Evolutionary conservation across 1,284 basidiomycete species (phyloP).

Genomic region (Apiotrichum domesticum): DNA sequence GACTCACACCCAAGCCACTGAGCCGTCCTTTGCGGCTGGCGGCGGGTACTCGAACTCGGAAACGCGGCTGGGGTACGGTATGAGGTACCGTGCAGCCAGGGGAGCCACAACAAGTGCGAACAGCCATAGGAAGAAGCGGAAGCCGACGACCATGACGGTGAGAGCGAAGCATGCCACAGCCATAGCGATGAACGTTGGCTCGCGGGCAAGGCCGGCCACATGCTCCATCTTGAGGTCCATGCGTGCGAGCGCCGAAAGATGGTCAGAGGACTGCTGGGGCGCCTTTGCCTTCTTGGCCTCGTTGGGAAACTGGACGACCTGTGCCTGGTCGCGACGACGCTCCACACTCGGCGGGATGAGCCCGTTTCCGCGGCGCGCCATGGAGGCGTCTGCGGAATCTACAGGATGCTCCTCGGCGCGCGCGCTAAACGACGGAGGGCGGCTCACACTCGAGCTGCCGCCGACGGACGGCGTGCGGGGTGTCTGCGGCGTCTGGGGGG

Average conservation of each 20-base stretch:
- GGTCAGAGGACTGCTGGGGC: neutral
- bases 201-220: neutral
- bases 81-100: conserved; percentile 4
- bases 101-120: neutral
- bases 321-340: too few relatives aligned
- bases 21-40: conserved; percentile 1
- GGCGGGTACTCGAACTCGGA: conserved; percentile 1
- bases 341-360: too few relatives aligned
- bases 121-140: neutral
- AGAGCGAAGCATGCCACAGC: neutral
- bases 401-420: too few relatives aligned
- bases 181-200: neutral
- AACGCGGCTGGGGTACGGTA: neutral
- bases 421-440: too few relatives aligned
- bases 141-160: conserved; percentile 1
- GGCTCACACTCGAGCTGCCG: too few relatives aligned
- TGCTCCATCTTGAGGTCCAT: neutral
- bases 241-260: neutral
- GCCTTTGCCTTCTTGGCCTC: too few relatives aligned
- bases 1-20: conserved; percentile 16
- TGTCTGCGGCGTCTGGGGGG: too few relatives aligned
- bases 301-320: too few relatives aligned
- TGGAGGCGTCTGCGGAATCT: too few relatives aligned
- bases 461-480: too few relatives aligned
- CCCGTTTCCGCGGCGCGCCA: too few relatives aligned